Base-by-base conservation (phyloP, 352 stramenopile genomes). In the Phytophthora sp. region DNA sequence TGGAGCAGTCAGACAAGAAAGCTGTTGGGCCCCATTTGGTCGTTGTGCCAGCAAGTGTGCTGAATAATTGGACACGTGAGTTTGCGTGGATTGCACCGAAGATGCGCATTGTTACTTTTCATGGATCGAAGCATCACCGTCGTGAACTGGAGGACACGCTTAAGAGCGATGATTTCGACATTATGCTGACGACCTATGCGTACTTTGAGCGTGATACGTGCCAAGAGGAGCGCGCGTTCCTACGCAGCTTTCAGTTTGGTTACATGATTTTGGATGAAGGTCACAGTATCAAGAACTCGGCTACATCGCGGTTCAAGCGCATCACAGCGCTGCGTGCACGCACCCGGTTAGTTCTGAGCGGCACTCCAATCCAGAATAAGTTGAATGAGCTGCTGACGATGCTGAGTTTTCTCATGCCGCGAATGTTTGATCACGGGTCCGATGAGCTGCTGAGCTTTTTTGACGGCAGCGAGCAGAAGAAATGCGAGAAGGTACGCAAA, bases 201-300 rank as follows among this genome's bases (percentile, higher is more conserved):
- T 94, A 97, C 66, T 98, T 97, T 76, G 93, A 98, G 63, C 81
- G 88, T 16, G 90, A 97, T 65, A 80, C 76, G 20, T 87, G 77
- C 46, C 82, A 89, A 60, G 85, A 96, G 21, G 93, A 98, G 57
- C 79, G 88, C 15, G 72, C 82, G 33, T 95, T 94, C 45, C 66
- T 95, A 20, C 75, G 84, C 16, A 87, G 73, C 21, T 94, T 96
- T 45, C 57, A 74, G 1, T 95, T 95, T 55, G 88, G 89, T n/a
- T 98, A 97, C 76, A 90, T 98, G 80, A 91, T 98, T 31, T 64
- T 98, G n/a, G 93, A 98, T 52, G 93, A 98, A 75, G 93, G 89
- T 6, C 93, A 98, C 74, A 95, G 81, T 66, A 97, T 98, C 65
- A 98, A 97, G 64, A 98, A 98, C 73, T 81, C 89, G 31, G 91